Percentiles rank a stretch among this genome's conserved stretches.
phyloP scores from a whole-genome alignment of 176 grass and related monocot genomes.

The Eleusine indica region DNA sequence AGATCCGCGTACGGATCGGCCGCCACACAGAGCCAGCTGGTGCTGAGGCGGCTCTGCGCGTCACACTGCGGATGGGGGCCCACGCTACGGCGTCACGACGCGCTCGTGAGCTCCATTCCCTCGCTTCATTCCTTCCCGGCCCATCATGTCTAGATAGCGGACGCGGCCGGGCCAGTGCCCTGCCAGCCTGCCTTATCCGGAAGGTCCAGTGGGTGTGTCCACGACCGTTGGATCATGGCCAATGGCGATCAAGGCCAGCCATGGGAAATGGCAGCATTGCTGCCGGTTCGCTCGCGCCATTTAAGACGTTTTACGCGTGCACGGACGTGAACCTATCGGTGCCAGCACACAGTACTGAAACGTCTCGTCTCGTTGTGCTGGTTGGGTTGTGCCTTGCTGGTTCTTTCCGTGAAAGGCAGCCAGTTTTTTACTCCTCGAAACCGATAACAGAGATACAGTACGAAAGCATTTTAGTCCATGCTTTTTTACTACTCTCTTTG shows the following conservation, averaged over 20 bases:
- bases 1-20: background rate
- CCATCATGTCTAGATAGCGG: too few species aligned
- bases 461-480: too few species aligned
- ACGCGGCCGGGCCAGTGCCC: too few species aligned
- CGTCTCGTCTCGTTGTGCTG: too few species aligned
- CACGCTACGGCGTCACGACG: background rate
- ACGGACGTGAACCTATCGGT: background rate
- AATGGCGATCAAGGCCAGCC: background rate
- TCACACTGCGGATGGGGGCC: background rate
- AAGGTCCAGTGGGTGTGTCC: background rate
- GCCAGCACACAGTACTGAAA: background rate
- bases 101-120: background rate
- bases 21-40: background rate
- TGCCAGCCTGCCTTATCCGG: constrained; percentile 2
- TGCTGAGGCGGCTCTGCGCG: background rate
- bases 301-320: background rate
- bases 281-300: background rate
- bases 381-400: too few species aligned
- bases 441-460: too few species aligned
- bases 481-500: too few species aligned
- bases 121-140: background rate
- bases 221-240: background rate
- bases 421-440: too few species aligned
- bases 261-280: background rate
- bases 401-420: too few species aligned